Conservation (phyloP, 2,329 filamentous ascomycete genomes). For the Setomelanomma holmii region DNA sequence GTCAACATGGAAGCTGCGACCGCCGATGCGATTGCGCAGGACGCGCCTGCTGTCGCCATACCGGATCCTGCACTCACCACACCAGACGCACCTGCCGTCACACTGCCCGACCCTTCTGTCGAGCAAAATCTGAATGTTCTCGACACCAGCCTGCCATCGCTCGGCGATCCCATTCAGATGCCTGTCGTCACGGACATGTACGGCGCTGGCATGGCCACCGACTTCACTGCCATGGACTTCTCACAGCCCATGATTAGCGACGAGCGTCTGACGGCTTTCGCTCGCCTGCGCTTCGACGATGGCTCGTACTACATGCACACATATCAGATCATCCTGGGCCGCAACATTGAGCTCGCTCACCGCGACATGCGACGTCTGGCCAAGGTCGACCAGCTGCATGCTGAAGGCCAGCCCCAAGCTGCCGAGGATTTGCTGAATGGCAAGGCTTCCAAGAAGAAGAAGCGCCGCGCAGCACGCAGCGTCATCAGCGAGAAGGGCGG, state of each 20-base stretch:
- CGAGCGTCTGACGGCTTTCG: conserved; percentile 64
- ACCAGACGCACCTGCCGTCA: conserved; percentile 10
- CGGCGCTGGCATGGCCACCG: conserved; percentile 17
- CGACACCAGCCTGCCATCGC: conserved; percentile 18
- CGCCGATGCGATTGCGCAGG: conserved; percentile 25
- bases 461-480: conserved; percentile 59
- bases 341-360: conserved; percentile 62
- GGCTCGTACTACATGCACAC: conserved; percentile 82
- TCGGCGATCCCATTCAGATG: conserved; percentile 28
- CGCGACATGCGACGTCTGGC: conserved; percentile 61
- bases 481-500: conserved; percentile 75
- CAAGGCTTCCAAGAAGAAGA: conserved; percentile 51
- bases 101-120: conserved; percentile 5
- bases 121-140: conserved; percentile 2
- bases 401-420: conserved; percentile 31
- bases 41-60: conserved; percentile 21
- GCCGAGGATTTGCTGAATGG: conserved; percentile 31
- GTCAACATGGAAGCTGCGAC: conserved; percentile 40
- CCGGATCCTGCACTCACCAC: conserved; percentile 19
- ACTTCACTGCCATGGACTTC: conserved; percentile 20
- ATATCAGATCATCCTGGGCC: conserved; percentile 73
- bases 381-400: conserved; percentile 34
- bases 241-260: conserved; percentile 23
- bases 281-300: conserved; percentile 75
- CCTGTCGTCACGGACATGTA: conserved; percentile 19